Conservation (phyloP, 1,284 basidiomycete species). For the Leccinum insolens region DNA sequence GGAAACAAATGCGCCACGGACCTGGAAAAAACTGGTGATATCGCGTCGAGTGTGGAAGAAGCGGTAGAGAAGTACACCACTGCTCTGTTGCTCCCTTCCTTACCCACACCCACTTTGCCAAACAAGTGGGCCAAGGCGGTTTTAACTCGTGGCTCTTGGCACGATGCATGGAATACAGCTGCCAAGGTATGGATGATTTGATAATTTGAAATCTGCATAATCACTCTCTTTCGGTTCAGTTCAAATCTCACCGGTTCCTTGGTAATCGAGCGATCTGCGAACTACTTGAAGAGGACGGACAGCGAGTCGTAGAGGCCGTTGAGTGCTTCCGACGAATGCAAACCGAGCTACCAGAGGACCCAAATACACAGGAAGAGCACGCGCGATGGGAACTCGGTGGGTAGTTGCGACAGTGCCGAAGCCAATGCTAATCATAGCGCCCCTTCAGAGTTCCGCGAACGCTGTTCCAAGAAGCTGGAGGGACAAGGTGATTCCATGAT, state of each 20-base stretch:
- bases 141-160: background rate
- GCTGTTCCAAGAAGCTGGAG: background rate
- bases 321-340: background rate
- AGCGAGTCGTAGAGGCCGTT: background rate
- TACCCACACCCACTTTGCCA: background rate
- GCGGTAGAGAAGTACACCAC: background rate
- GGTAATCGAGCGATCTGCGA: conserved; percentile 4
- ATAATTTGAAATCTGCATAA: background rate
- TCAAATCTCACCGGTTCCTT: background rate
- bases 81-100: background rate
- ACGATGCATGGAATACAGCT: background rate
- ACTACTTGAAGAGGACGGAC: background rate
- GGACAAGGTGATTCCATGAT: background rate
- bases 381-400: background rate
- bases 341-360: background rate
- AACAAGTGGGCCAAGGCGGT: background rate
- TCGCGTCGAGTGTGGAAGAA: background rate
- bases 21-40: background rate
- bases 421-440: background rate
- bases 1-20: background rate
- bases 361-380: background rate
- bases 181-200: background rate
- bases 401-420: too few relatives aligned
- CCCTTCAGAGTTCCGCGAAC: conserved; percentile 4
- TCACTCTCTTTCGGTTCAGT: background rate